Evolutionary conservation across 2,329 filamentous ascomycete genomes (phyloP), one percentile per base, ranked within the genome.

Genomic region (Huntiella savannae): DNA sequence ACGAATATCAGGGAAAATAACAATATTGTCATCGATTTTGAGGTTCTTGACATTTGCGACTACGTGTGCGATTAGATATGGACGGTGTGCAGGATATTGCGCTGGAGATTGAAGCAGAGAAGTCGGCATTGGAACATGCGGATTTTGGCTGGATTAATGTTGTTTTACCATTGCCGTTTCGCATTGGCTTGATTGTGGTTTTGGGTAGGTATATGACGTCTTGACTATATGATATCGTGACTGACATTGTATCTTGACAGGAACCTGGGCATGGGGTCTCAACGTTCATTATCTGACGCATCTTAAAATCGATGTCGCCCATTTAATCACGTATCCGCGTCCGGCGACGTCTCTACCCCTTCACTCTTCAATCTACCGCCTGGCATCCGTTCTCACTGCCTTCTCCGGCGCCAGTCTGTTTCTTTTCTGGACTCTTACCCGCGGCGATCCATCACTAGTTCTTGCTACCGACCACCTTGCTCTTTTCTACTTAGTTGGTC

Each of bases 261-360:
- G 84, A 54, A 79, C 93, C 57, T 96, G 88, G 88, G 86, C 84
- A 59, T 98, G 88, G 86, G 86, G 80, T 53, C 63, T 82, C 55
- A 96, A 95, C 65, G 75, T 96, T 36, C 86, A 95, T 59, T 87
- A 84, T 63, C 77, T 96, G 50, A 71, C 79, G 56, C 63, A 75
- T 49, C 68, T 77, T 56, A 82, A 82, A 59, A 92, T 98, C 65
- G 85, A 95, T 62, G 82, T 93, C 47, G 82, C 85, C 15, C 70
- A 77, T 32, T 71, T 96, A 49, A 84, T 96, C 55, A 79, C 82
- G 60, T 96, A 96, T 61, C 85, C 86, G 37, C 82, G 85, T 53
- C 81, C 78, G 43, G 65, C 77, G 49, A 71, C 77, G 50, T 79
- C 87, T 54, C 69, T 73, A 34, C 70, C 82, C 36, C 84, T 88